Conservation (phyloP, 2,329 filamentous ascomycete species). For the Venturia carpophila region DNA sequence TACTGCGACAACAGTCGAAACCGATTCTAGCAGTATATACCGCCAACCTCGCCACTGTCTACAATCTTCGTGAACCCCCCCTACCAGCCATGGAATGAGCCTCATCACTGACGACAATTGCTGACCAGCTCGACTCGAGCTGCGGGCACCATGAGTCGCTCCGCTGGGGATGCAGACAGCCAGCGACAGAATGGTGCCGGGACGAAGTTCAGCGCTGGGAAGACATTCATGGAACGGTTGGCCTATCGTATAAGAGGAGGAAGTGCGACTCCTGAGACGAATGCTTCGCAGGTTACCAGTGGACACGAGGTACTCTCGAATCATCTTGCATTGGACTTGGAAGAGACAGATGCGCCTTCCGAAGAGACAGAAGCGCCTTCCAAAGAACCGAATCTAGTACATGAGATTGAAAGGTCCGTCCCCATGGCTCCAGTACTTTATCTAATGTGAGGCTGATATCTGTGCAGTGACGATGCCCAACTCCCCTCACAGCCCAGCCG, state of each 20-base stretch:
- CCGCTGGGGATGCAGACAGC: neutral
- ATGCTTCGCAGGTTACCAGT: neutral
- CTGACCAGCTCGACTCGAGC: neutral
- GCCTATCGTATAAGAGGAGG: neutral
- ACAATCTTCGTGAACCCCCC: neutral
- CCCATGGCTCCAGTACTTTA: neutral
- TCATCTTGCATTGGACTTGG: neutral
- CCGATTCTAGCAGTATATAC: neutral
- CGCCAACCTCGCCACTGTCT: neutral
- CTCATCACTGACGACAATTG: neutral
- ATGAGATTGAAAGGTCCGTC: neutral
- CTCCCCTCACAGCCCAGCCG: neutral
- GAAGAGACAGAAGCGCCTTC: neutral
- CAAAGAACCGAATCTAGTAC: neutral
- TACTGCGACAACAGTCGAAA: neutral
- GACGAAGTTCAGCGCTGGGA: neutral
- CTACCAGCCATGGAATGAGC: neutral
- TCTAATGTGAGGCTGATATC: neutral
- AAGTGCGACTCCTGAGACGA: neutral
- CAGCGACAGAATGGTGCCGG: neutral
- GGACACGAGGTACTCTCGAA: neutral
- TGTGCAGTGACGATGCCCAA: neutral
- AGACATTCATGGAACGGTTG: neutral
- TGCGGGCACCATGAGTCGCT: conserved; percentile 1
- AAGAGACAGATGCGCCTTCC: too few relatives aligned